Percentiles rank a stretch among this genome's conserved stretches.
These are phyloP conservation scores for Aegilops umbellulata DNA, from an alignment of 176 grass and related monocot genomes.

Conservation along the genomic window DNA sequence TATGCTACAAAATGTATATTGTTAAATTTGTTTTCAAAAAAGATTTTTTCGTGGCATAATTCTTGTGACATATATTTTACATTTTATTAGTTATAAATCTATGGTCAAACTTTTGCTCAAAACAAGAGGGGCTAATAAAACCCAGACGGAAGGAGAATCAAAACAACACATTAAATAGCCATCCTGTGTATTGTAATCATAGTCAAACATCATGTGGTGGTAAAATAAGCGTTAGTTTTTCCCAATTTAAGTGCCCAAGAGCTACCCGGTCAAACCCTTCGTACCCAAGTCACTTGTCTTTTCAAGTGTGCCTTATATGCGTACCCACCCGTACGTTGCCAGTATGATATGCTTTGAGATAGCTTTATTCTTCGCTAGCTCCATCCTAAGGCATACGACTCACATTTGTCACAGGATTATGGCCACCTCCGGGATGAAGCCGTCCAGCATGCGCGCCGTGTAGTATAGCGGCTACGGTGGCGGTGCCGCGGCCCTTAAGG, in stretches of 20 bases:
- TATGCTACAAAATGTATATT: too few relatives aligned
- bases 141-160: too few relatives aligned
- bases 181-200: not conserved
- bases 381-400: not conserved
- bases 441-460: slow-evolving; percentile 36
- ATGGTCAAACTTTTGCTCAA: too few relatives aligned
- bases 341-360: not conserved
- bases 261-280: not conserved
- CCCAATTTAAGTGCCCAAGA: not conserved
- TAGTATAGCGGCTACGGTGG: slow-evolving; percentile 51
- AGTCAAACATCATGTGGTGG: not conserved
- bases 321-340: too few relatives aligned
- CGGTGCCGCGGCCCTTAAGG: slow-evolving; percentile 42
- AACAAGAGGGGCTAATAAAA: too few relatives aligned
- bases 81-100: too few relatives aligned
- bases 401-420: not conserved
- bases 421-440: not conserved
- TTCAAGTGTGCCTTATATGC: not conserved
- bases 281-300: not conserved
- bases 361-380: not conserved
- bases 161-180: too few relatives aligned
- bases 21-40: too few relatives aligned
- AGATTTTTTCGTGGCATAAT: too few relatives aligned
- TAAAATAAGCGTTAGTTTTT: not conserved
- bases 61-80: too few relatives aligned